phyloP scores from a whole-genome alignment of 345 rosid species.

The Durio zibethinus region DNA sequence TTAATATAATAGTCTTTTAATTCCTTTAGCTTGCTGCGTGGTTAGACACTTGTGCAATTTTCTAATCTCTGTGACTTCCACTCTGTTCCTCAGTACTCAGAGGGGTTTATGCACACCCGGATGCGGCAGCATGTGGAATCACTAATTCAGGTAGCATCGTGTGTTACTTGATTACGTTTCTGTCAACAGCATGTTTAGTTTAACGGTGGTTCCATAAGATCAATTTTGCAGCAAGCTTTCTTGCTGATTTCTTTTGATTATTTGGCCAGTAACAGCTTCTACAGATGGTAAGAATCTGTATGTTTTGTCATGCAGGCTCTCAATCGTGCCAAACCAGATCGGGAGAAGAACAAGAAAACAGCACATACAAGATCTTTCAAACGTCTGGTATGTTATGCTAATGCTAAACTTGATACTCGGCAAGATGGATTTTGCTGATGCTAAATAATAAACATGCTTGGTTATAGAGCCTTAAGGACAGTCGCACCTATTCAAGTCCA shows the following conservation, averaged over 20 bases:
- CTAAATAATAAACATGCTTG: not conserved
- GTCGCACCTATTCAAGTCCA: conserved; percentile 37
- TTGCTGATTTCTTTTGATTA: not conserved
- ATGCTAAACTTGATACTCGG: not conserved
- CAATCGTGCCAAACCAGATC: conserved; percentile 64
- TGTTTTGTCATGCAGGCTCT: conserved; percentile 38
- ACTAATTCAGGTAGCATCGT: conserved; percentile 62
- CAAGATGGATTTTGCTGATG: not conserved
- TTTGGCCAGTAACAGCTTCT: not conserved
- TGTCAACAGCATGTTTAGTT: not conserved
- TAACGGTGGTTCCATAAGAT: not conserved
- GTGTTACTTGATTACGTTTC: not conserved
- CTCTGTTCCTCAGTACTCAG: conserved; percentile 59
- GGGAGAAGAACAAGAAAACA: conserved; percentile 35
- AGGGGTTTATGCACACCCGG: conserved; percentile 95
- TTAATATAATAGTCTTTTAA: not conserved
- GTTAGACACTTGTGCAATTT: not conserved
- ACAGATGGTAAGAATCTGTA: not conserved
- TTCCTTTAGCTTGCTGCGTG: not conserved
- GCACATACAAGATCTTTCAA: conserved; percentile 56
- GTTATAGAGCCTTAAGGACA: conserved; percentile 42
- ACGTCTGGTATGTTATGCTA: conserved; percentile 45
- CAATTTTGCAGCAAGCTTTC: not conserved
- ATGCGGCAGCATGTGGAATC: conserved; percentile 95
- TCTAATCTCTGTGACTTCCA: not conserved